phyloP scores from a whole-genome alignment of 2,329 filamentous ascomycete genomes.

The Pestalotiopsis sp. region DNA sequence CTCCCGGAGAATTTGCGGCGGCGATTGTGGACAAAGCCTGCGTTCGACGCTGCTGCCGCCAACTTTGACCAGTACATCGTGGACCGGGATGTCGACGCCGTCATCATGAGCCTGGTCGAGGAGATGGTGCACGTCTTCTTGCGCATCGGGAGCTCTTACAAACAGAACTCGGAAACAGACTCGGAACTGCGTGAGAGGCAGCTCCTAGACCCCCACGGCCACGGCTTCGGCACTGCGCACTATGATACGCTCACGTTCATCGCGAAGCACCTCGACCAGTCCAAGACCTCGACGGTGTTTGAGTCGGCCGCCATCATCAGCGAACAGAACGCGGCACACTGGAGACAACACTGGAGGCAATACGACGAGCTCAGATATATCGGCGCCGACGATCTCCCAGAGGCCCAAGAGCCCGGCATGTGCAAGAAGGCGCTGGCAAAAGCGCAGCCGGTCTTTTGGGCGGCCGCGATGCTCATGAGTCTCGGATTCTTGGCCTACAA shows the following conservation, averaged over 20 bases:
- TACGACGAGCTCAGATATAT: neutral
- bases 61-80: neutral
- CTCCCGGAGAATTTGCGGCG: neutral
- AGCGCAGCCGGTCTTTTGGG: neutral
- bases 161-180: neutral
- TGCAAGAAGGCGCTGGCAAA: neutral
- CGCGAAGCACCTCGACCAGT: neutral
- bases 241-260: neutral
- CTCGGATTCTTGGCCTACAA: neutral
- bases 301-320: neutral
- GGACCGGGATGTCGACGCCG: neutral
- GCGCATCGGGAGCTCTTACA: neutral
- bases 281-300: neutral
- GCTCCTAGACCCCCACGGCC: neutral
- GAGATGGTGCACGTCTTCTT: neutral
- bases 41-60: neutral
- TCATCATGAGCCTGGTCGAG: neutral
- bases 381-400: neutral
- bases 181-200: neutral
- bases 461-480: neutral
- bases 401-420: neutral
- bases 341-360: neutral
- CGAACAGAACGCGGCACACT: neutral
- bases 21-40: neutral
- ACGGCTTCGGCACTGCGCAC: neutral